Base-by-base conservation (phyloP, 1,284 basidiomycete species). In the Sphagnurus paluster region DNA sequence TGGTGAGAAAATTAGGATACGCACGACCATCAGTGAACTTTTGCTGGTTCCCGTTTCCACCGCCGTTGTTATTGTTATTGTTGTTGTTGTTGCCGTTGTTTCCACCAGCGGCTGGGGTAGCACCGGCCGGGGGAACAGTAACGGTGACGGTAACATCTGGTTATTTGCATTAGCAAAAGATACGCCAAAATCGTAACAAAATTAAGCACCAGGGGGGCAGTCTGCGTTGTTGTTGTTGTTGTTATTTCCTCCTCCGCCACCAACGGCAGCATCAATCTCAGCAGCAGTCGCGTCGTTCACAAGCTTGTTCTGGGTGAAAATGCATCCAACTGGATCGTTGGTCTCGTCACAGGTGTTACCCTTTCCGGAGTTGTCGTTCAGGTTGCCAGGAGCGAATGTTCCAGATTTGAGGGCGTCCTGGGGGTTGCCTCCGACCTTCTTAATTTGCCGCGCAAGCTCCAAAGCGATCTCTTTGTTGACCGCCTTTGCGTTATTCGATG, bases 381-480 rank as follows among this genome's bases (percentile, higher is more conserved):
- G 56, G 33, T 70, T 56, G 24, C 84, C 83, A 24, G 84, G 79
- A 3, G 76, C 75, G 61, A 86, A 86, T 8, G 82, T 85, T 34
- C 82, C 82, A 4, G 82, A 66, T 59, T 81, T 71, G 52, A 86
- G 63, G 10, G 84, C 83, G 48, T 76, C 71, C 42, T 68, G 70
- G 20, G 84, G 80, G 62, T 86, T 63, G 11, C 82, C 84, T 47
- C 84, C 84, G 14, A 86, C 66, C n/a, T 71, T 56, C 5, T 76
- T 73, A 49, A 84, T 84, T 60, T 84, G 80, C 62, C 74, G 72
- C 19, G 81, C 82, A 39, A 84, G 75, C 52, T 74, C 76, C 42
- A 84, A 74, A 5, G 64, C 67, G 49, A 84, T 77, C 10, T 72
- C 77, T 63, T 86, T 86, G 74, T 86, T 86, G 19, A 70, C 66